Evolutionary conservation across 768 basidiomycete species (phyloP).

Genomic region (Steccherinum ochraceum): DNA sequence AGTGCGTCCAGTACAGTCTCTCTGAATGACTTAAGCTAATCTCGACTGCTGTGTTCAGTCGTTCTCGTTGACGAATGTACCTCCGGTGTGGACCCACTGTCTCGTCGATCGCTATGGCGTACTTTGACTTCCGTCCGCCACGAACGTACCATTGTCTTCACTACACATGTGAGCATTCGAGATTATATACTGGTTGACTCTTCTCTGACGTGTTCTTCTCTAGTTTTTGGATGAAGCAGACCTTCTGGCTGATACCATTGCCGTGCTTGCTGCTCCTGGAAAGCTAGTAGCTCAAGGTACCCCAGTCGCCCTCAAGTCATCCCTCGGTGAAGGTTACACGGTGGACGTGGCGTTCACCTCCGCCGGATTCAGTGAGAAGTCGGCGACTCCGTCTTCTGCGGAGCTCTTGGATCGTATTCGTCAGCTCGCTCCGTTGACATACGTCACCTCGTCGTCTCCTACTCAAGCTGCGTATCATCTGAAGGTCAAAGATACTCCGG

Average conservation of each 20-base stretch:
- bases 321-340: constrained; percentile 67
- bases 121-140: constrained; percentile 61
- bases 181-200: neutral
- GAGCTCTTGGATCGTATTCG: constrained; percentile 38
- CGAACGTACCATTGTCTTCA: constrained; percentile 66
- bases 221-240: constrained; percentile 79
- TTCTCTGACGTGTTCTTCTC: constrained; percentile 3
- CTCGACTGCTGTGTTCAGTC: too few species aligned
- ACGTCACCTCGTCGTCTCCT: constrained; percentile 36
- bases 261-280: constrained; percentile 69
- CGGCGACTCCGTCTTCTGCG: constrained; percentile 14
- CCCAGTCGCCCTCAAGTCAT: constrained; percentile 68
- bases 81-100: constrained; percentile 78
- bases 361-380: constrained; percentile 22
- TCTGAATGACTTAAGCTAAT: too few species aligned
- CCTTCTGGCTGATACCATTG: constrained; percentile 69
- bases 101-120: constrained; percentile 72
- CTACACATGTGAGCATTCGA: constrained; percentile 56
- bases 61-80: constrained; percentile 47
- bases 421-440: constrained; percentile 37
- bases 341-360: constrained; percentile 40
- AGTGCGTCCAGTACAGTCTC: constrained; percentile 31
- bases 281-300: constrained; percentile 68
- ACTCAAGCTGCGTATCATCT: constrained; percentile 48
- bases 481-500: constrained; percentile 47